Base-by-base conservation (phyloP, 2,329 filamentous ascomycete species). In the Cyphellophora europaea region DNA sequence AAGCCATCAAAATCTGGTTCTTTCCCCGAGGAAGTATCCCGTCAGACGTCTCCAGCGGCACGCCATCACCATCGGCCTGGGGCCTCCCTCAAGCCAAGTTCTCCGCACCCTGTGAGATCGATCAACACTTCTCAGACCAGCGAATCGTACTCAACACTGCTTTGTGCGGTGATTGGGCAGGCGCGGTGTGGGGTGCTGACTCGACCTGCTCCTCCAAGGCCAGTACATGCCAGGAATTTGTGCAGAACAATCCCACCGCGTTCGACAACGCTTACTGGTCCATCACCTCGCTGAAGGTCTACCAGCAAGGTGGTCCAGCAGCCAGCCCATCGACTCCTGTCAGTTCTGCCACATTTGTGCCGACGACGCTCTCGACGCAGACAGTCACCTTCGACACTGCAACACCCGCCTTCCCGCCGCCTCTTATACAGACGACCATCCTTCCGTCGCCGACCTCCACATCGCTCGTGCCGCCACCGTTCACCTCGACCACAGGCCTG, bases 151-250 rank as follows among this genome's bases (percentile, higher is more conserved):
- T 91, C 57, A 77, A 91, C 61, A 87, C 76, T 1, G 78, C 79
- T 3, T 81, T 89, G 52, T 93, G 86, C 57, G 86, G 86, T 10
- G 72, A 79, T 49, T 91, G 83, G 83, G 84, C 84, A 6, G 82
- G 82, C 14, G 54, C 63, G 30, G 72, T 78, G 19, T 93, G 82
- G 79, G 50, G 52, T 31, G 51, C 56, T 19, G 68, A 77, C 40
- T 42, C 59, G 4, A 67, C 71, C 28, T 88, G 82, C 56, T 60
- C 68, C 2, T 59, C 69, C 27, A 65, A 74, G 46, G 82, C 75
- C 0, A 42, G 59, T 23, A 78, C 75, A 1, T 94, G 87, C 64
- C 54, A 77, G 16, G 72, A 75, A 14, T 93, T 76, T 54, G 87
- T 93, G 15, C 66, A 67, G 36, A 64, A 71, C 47, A 82, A 88